Evolutionary conservation across 768 basidiomycete genomes (phyloP), one percentile per base, ranked within the genome.

Genomic region (Xerocomellus intermedius): DNA sequence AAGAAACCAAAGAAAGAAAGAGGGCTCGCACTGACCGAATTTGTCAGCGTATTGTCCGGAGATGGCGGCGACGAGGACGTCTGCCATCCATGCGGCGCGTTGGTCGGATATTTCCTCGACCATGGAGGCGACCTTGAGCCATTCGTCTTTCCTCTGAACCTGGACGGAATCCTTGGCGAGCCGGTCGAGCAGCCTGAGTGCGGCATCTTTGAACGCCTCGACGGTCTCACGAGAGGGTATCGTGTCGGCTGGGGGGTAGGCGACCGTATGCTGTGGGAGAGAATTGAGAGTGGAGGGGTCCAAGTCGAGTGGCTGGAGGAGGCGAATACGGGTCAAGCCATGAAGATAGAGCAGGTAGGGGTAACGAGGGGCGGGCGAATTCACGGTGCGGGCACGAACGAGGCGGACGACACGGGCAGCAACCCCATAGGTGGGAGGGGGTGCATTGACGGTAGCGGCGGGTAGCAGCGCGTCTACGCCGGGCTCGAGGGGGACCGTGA

Each of bases 361-460:
- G 55, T 86, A 81, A 48, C 77, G 75, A 12, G 79, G 73, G 16
- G 56, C 32, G 16, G 71, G 55, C 10, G 71, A 55, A 21, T 51
- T 44, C 5, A 55, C 28, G 47, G 81, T 79, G 47, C 83, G 77
- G 0, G 91, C 84, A 21, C 83, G 80, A 38, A 85, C 82, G 46
- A 93, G 77, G 12, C 89, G 82, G 7, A 87, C 74, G 39, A 93
- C 79, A 32, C 87, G 83, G 10, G 89, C 86, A 10, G 86, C 83
- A 9, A 84, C 84, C 1, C 86, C 90, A 76, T 81, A 85, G 39
- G 82, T 79, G 33, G 82, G 73, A 10, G 77, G 68, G 5, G 61
- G 65, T 14, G 52, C 55, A 54, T 58, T 38, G 4, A 46, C 16
- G 2, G 56, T 22, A 17, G 45, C 42, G 17, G 47, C 42, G 16